A percentile compares a stretch with the other conserved stretches of the same genome.
phyloP scores from a whole-genome alignment of 208 protist species.

The Crithidia sp. region DNA sequence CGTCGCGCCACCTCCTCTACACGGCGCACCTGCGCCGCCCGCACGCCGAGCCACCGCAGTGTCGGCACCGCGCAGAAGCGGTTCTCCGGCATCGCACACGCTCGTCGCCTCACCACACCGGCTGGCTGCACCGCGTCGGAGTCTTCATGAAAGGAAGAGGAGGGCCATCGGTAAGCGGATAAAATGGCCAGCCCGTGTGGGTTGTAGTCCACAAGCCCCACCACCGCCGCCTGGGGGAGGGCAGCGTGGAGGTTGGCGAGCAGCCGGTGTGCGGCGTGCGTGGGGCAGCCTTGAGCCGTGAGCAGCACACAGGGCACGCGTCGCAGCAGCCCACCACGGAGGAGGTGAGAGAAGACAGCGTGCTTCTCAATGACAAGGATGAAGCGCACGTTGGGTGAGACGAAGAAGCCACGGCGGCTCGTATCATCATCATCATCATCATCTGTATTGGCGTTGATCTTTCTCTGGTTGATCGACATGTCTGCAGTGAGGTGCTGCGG shows the following conservation, averaged over 20 bases:
- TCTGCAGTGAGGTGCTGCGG: too few relatives aligned
- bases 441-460: neutral
- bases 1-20: neutral
- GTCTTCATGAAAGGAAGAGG: neutral
- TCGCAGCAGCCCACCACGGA: slow-evolving; percentile 58
- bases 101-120: neutral
- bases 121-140: neutral
- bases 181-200: slow-evolving; percentile 80
- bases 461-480: too few relatives aligned
- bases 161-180: slow-evolving; percentile 66
- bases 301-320: slow-evolving; percentile 77
- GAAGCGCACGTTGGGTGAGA: slow-evolving; percentile 53
- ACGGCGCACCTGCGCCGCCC: slow-evolving; percentile 17
- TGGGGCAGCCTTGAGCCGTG: slow-evolving; percentile 82
- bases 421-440: neutral
- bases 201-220: slow-evolving; percentile 86
- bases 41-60: slow-evolving; percentile 64
- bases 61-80: slow-evolving; percentile 30
- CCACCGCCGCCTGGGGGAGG: slow-evolving; percentile 56
- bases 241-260: slow-evolving; percentile 61
- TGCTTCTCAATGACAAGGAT: slow-evolving; percentile 90
- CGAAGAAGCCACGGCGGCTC: slow-evolving; percentile 13
- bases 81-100: slow-evolving; percentile 26
- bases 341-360: slow-evolving; percentile 73
- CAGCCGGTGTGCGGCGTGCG: slow-evolving; percentile 65